A percentile compares a stretch with the other conserved stretches of the same genome.
Evolutionary conservation across 106 monocot genomes (phyloP).

Genomic region (Apostasia ramifera): DNA sequence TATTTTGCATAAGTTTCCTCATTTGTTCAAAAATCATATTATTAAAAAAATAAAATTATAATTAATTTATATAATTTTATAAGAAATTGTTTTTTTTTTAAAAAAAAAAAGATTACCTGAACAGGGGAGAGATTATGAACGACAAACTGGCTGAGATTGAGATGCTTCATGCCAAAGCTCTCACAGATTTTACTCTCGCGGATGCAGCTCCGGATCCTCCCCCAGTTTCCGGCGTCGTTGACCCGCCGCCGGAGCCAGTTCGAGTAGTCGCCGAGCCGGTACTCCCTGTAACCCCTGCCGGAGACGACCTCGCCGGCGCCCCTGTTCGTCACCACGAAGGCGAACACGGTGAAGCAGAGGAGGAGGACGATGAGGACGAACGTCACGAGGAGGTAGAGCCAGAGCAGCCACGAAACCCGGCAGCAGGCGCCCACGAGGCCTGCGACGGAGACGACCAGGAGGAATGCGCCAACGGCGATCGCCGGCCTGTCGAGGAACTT

Average conservation of each 20-base stretch:
- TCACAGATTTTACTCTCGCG: constrained; percentile 56
- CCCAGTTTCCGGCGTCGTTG: constrained; percentile 41
- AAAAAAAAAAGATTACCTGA: constrained; percentile 24
- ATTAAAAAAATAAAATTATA: too few species aligned
- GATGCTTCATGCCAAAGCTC: constrained; percentile 19
- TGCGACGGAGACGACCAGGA: constrained; percentile 56
- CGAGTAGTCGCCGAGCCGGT: constrained; percentile 59
- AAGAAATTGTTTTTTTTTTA: not conserved
- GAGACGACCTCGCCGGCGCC: constrained; percentile 70
- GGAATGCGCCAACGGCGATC: constrained; percentile 48
- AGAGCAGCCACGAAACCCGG: constrained; percentile 46
- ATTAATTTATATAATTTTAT: too few species aligned
- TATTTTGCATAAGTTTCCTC: too few species aligned
- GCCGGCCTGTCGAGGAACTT: constrained; percentile 43
- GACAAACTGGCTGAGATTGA: constrained; percentile 23
- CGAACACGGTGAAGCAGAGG: constrained; percentile 70
- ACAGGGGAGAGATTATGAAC: constrained; percentile 47
- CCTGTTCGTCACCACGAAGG: constrained; percentile 72
- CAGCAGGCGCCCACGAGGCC: constrained; percentile 70
- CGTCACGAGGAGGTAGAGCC: constrained; percentile 71
- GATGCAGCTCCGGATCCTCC: constrained; percentile 47
- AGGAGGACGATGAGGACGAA: constrained; percentile 66
- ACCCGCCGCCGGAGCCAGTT: constrained; percentile 70
- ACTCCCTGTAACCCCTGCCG: constrained; percentile 55
- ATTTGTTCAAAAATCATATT: too few species aligned